Percentiles rank a stretch among this genome's conserved stretches.
These are phyloP conservation scores for Funneliformis caledonium DNA, from an alignment of 371 early-diverging fungal species.

Conservation along the genomic window DNA sequence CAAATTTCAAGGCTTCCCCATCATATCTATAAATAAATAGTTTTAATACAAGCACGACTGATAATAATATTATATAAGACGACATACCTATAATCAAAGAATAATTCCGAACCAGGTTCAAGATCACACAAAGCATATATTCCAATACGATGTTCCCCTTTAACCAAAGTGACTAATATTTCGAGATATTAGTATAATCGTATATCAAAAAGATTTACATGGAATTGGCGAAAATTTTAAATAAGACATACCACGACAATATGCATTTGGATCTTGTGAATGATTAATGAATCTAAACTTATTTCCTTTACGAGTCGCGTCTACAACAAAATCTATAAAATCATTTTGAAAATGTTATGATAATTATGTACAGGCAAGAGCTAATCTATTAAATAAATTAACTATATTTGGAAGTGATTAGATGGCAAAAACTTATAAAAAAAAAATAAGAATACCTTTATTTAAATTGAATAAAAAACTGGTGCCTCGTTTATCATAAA, in stretches of 20 bases:
- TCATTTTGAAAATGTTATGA: background rate
- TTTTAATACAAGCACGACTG: background rate
- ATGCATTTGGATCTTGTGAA: conserved; percentile 35
- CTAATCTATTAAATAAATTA: too few relatives aligned
- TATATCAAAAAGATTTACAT: background rate
- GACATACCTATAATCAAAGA: conserved; percentile 38
- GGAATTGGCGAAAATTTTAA: background rate
- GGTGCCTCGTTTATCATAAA: conserved; percentile 35
- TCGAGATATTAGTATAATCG: background rate
- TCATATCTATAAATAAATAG: conserved; percentile 27
- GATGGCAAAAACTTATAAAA: background rate
- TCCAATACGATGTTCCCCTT: conserved; percentile 39
- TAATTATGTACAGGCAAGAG: background rate
- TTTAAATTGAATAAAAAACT: conserved; percentile 41
- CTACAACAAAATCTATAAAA: conserved; percentile 29
- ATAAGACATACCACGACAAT: conserved; percentile 30
- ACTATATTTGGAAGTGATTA: too few relatives aligned
- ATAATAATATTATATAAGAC: background rate
- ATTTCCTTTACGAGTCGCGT: conserved; percentile 39
- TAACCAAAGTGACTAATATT: conserved; percentile 27
- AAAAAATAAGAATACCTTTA: conserved; percentile 13
- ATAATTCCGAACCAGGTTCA: conserved; percentile 36
- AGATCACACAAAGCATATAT: conserved; percentile 31
- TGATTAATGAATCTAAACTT: conserved; percentile 40
- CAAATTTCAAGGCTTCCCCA: conserved; percentile 36